phyloP scores from a whole-genome alignment of 768 basidiomycete species.

The Lentinus brumalis region DNA sequence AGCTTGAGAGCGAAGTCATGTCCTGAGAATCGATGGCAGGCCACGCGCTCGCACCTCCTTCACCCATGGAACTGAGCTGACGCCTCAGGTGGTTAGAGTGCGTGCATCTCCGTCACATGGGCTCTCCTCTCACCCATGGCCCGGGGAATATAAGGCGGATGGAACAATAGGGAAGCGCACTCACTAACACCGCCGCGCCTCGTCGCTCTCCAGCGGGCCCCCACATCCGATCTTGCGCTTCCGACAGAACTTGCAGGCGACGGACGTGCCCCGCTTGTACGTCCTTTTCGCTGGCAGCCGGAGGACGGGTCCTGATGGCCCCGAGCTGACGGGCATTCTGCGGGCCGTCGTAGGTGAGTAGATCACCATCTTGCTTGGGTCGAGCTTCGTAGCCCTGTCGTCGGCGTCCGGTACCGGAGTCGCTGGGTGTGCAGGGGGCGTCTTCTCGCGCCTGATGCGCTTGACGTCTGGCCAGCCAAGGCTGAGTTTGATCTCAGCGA shows the following conservation, averaged over 20 bases:
- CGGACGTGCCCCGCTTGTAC: conserved; percentile 17
- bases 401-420: not conserved
- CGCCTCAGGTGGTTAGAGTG: not conserved
- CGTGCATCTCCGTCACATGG: not conserved
- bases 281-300: conserved; percentile 8
- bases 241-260: conserved; percentile 29
- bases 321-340: conserved; percentile 4
- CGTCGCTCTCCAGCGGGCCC: conserved; percentile 20
- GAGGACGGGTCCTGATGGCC: not conserved
- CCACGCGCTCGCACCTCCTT: not conserved
- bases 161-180: conserved; percentile 4
- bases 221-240: conserved; percentile 32
- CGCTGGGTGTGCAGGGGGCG: not conserved
- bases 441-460: not conserved
- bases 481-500: not conserved
- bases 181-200: conserved; percentile 20
- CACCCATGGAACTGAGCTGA: not conserved
- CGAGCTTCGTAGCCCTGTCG: not conserved
- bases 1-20: not conserved
- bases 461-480: not conserved
- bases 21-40: not conserved
- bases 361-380: conserved; percentile 5
- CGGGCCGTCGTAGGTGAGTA: conserved; percentile 20
- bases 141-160: not conserved
- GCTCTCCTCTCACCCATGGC: not conserved